Percentiles rank a stretch among this genome's conserved stretches.
Evolutionary conservation across 768 basidiomycete species (phyloP).

Genomic region (Mrakia gelida): DNA sequence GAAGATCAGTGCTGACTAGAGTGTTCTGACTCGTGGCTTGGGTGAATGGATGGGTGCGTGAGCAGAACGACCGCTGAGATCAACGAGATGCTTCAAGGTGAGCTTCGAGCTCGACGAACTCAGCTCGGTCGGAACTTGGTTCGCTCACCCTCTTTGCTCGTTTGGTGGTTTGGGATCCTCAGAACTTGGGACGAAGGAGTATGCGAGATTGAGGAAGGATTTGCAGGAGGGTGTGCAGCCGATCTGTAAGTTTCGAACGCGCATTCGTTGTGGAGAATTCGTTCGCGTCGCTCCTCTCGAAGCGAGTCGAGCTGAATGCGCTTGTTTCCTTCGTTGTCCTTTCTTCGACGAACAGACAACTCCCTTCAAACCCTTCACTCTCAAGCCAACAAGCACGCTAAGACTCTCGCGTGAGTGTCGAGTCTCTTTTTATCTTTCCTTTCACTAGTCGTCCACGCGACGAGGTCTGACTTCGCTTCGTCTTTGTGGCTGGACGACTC

Average conservation of each 20-base stretch:
- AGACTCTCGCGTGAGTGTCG: not conserved
- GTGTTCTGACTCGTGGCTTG: no score
- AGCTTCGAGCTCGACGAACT: not conserved
- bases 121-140: no score
- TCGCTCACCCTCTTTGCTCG: not conserved
- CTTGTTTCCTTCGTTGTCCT: not conserved
- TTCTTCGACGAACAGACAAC: not conserved
- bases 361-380: conserved; percentile 10
- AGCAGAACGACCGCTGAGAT: conserved; percentile 4
- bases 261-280: no score
- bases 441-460: not conserved
- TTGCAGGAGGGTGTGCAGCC: conserved; percentile 7
- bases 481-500: not conserved
- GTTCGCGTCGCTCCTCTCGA: not conserved
- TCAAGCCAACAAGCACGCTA: conserved; percentile 7
- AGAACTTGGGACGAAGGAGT: conserved; percentile 1
- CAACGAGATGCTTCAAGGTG: conserved; percentile 10
- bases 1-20: no score
- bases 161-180: not conserved
- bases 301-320: not conserved
- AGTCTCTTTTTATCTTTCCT: not conserved
- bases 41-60: not conserved
- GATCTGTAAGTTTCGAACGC: not conserved
- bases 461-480: not conserved
- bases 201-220: not conserved